These are phyloP conservation scores for Coemansia sp. DNA, from an alignment of 192 early-diverging fungal species.

Conservation along the genomic window DNA sequence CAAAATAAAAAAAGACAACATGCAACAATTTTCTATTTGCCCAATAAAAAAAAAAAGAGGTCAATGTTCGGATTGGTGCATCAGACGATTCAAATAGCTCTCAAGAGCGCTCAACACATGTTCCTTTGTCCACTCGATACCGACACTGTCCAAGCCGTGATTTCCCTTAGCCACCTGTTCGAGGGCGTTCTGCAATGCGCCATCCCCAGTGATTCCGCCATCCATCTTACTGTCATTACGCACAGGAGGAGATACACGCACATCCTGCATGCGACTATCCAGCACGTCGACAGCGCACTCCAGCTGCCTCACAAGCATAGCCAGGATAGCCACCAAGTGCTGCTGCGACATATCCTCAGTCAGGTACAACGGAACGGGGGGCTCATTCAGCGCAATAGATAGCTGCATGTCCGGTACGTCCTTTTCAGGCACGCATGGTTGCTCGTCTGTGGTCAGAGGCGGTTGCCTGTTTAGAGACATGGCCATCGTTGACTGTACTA, in stretches of 20 bases:
- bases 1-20: background rate
- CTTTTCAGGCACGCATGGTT: background rate
- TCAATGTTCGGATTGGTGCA: background rate
- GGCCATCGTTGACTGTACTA: constrained; percentile 20
- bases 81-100: constrained; percentile 21
- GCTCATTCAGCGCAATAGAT: constrained; percentile 47
- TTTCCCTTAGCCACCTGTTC: constrained; percentile 26
- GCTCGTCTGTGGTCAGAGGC: background rate
- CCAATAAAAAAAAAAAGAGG: background rate
- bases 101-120: constrained; percentile 41
- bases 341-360: constrained; percentile 49
- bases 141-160: constrained; percentile 2
- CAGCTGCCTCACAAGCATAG: constrained; percentile 48
- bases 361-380: constrained; percentile 47
- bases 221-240: constrained; percentile 50
- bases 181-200: constrained; percentile 31
- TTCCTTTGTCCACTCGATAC: constrained; percentile 46
- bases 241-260: background rate
- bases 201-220: constrained; percentile 11
- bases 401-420: constrained; percentile 18
- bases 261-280: constrained; percentile 19
- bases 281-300: constrained; percentile 44
- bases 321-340: constrained; percentile 39
- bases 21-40: too few relatives aligned
- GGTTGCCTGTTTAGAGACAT: constrained; percentile 33